Evolutionary conservation across 352 stramenopile species (phyloP).

Genomic region (Globisporangium camurandrum): DNA sequence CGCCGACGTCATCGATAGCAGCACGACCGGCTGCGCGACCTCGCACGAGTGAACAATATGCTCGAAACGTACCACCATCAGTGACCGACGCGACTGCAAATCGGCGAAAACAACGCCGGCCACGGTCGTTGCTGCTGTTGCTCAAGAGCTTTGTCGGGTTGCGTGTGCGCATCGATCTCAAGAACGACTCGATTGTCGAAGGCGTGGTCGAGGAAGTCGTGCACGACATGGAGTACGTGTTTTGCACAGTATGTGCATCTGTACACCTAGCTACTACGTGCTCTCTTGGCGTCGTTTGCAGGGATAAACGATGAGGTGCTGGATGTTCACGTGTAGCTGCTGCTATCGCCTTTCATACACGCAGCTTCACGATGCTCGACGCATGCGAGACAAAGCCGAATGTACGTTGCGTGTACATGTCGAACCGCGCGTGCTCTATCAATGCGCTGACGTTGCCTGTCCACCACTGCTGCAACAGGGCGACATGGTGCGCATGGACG

Average conservation of each 20-base stretch:
- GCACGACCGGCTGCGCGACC: neutral
- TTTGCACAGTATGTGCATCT: neutral
- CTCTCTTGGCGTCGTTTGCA: neutral
- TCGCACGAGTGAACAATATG: no score
- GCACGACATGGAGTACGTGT: constrained; percentile 76
- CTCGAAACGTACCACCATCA: neutral
- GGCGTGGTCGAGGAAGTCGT: constrained; percentile 79
- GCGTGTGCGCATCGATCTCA: constrained; percentile 75
- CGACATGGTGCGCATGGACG: constrained; percentile 48
- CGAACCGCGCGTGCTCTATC: neutral
- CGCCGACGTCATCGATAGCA: no score
- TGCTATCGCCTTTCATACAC: neutral
- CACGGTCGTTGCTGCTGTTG: constrained; percentile 63
- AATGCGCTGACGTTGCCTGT: neutral
- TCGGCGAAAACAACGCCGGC: constrained; percentile 13
- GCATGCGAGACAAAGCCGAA: constrained; percentile 69
- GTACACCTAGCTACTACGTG: neutral
- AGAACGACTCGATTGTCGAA: constrained; percentile 76
- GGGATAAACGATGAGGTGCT: no score
- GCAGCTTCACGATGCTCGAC: constrained; percentile 67
- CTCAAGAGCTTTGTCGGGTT: constrained; percentile 81
- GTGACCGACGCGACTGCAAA: neutral
- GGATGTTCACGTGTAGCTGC: no score
- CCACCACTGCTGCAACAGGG: constrained; percentile 24
- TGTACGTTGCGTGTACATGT: constrained; percentile 14